Evolutionary conservation across 176 grass and related monocot genomes (phyloP).

Genomic region (Ensete ventricosum): DNA sequence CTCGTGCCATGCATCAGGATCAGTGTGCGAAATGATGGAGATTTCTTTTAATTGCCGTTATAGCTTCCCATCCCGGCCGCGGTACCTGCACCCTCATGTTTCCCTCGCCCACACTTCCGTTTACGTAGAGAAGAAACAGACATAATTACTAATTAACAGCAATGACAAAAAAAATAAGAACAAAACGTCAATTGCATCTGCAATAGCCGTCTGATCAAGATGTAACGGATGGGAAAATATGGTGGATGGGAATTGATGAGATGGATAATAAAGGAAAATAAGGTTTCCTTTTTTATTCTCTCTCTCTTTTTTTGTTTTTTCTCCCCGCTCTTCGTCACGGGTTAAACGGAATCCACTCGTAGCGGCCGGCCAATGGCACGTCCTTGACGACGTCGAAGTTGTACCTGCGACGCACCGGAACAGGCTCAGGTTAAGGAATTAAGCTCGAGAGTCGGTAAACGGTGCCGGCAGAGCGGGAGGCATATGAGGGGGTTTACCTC

Average conservation of each 20-base stretch:
- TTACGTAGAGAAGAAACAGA: not conserved
- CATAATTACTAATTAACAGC: not conserved
- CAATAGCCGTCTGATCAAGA: not conserved
- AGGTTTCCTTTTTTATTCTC: not conserved
- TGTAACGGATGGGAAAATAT: not conserved
- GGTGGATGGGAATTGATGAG: too few species aligned
- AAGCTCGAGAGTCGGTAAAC: not conserved
- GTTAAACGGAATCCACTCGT: conserved; percentile 12
- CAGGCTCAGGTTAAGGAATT: not conserved
- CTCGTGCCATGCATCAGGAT: not conserved
- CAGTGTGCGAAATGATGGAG: not conserved
- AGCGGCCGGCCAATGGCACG: conserved; percentile 16
- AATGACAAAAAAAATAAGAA: not conserved
- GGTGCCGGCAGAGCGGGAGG: not conserved
- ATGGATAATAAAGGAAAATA: not conserved
- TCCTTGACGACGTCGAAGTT: conserved; percentile 23
- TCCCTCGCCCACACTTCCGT: not conserved
- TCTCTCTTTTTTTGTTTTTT: not conserved
- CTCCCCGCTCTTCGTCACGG: not conserved
- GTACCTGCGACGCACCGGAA: conserved; percentile 2
- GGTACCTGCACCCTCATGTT: not conserved
- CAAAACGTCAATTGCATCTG: not conserved
- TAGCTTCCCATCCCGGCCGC: not conserved
- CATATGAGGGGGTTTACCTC: conserved; percentile 1
- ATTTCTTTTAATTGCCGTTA: not conserved